Base-by-base conservation (phyloP, 2,329 filamentous ascomycete genomes). In the Pseudogymnoascus sp. region DNA sequence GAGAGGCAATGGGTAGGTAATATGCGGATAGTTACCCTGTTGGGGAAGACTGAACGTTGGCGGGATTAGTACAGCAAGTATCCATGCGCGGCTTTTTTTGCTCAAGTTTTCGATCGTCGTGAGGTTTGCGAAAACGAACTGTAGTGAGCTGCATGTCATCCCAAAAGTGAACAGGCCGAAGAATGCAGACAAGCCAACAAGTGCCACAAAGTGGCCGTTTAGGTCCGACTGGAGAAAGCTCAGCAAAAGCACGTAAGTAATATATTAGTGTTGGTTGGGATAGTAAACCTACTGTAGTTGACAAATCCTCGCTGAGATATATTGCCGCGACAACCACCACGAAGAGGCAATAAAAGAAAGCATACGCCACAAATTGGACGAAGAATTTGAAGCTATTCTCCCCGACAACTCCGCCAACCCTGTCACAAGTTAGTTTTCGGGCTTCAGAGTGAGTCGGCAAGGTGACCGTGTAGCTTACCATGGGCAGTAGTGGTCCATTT, bases 401-500 rank as follows among this genome's bases (percentile, higher is more conserved):
- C 0, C 87, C 89, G 9, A 99, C 87, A 68, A 96, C 90, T 21
- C 93, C 95, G 3, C 93, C 93, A n/a, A 96, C 93, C 89, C 89
- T 83, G 60, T 13, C 57, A 40, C 9, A 36, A 35, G 21, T 40
- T 23, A 53, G 40, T 19, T 44, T 63, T 62, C 7, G 17, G 15
- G 8, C 10, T 40, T 13, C 21, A 62, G 67, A 9, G 6, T n/a
- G n/a, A 57, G 28, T 13, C n/a, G n/a, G 17, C 6, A 11, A 33
- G 50, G 5, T 28, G 11, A 13, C 2, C 33, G 10, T 31, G 26
- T 19, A 57, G 69, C 71, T 64, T 74, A 81, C 85, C 87, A 97
- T 0, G 93, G 95, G 71, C 95, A 99, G 71, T 93, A 95, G 72
- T 97, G 93, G 67, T 97, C 93, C 89, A 97, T 95, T 71, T 95